A percentile compares a stretch with the other conserved stretches of the same genome.
These are phyloP conservation scores for Acer negundo DNA, from an alignment of 345 rosid species.

Conservation along the genomic window DNA sequence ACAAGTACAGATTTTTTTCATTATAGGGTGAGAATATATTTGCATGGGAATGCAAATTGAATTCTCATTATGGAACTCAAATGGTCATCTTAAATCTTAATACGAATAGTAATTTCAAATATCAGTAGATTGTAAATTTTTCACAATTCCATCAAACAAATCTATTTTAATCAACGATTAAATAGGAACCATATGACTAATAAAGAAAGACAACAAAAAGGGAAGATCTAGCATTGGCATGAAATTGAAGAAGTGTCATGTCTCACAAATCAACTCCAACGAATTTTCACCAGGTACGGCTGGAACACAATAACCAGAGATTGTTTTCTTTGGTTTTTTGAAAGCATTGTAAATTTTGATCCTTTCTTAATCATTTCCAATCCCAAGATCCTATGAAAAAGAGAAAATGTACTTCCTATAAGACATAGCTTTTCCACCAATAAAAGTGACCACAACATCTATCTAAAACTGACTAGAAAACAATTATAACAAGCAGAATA, in stretches of 20 bases:
- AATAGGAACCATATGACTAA: neutral
- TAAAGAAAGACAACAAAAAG: neutral
- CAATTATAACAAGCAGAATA: neutral
- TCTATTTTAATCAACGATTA: neutral
- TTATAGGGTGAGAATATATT: neutral
- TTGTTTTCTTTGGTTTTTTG: neutral
- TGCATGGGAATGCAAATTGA: neutral
- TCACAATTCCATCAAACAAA: neutral
- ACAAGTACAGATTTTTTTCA: neutral
- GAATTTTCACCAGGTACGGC: neutral
- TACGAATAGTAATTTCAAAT: neutral
- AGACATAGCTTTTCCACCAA: neutral
- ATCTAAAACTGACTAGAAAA: neutral
- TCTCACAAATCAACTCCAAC: neutral
- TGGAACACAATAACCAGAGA: neutral
- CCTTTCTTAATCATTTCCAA: neutral
- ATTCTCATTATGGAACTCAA: neutral
- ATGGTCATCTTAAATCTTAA: neutral
- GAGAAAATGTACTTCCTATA: neutral
- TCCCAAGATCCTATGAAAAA: neutral
- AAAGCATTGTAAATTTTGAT: neutral
- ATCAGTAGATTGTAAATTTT: neutral
- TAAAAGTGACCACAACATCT: neutral
- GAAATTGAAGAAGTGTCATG: neutral
- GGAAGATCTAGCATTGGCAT: neutral